Base-by-base conservation (phyloP, 306 rosid genomes). In the Castanea sativa region DNA sequence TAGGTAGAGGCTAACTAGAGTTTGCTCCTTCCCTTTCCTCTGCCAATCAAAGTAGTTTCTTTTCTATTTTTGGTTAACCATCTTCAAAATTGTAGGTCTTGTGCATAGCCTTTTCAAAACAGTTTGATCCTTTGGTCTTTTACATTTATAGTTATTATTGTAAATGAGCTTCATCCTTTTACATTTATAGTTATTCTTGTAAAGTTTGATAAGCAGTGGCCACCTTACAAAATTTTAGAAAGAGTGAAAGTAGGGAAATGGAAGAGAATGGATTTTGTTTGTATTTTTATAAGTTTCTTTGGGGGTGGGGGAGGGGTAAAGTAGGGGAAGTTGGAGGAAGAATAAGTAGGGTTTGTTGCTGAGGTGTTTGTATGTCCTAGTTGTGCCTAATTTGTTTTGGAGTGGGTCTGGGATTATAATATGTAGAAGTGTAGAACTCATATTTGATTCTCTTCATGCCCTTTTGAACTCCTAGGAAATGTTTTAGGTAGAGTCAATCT, bases 161-260 rank as follows among this genome's bases (percentile, higher is more conserved):
- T 25, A 13, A 72, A 25, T 16, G n/a, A 20, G 30, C 57, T 14
- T 76, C 72, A 55, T 73, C 76, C 83, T 74, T 85, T 76, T 55
- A 38, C 10, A 38, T 38, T 38, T 38, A 1, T 6, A 38, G 43
- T 38, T 38, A 7, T 38, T 38, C 0, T 38, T 38, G 45, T 3
- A 1, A 27, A 15, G 9, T 61, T 61, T 27, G 33, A 25, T 30
- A 25, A 32, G 6, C 38, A 61, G 5, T 61, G 30, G 45, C 70
- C 5, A 1, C 70, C 45, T 64, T 30, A 27, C 41, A 38, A 38
- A 38, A 38, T 38, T 38, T 38, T 38, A 38, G 45, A 38, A 38
- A 61, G 29, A 12, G 33, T 25, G 38, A 27, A 61, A 61, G 19
- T 25, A 61, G 68, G 68, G 68, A 27, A 27, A 61, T 25, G 38